Evolutionary conservation across 139 green algal species (phyloP), one percentile per base, ranked within the genome.

Genomic region (Chlorella sorokiniana): DNA sequence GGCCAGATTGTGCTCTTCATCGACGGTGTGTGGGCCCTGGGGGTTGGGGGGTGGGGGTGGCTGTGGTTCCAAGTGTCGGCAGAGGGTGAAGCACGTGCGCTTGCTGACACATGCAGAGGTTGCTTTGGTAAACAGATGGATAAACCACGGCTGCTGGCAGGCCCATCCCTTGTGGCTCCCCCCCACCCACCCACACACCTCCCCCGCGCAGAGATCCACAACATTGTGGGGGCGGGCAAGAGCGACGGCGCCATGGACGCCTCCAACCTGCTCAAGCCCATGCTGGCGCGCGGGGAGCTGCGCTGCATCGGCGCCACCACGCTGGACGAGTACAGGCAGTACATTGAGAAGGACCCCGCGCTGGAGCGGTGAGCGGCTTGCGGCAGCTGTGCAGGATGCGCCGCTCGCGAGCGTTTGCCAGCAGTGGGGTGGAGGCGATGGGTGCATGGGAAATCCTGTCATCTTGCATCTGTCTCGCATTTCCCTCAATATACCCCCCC

Each of bases 341-440:
- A 99, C 92, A 99, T 99, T 69, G 96, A 99, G 92, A 99, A 99
- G 91, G 96, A 99, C 88, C 92, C 96, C 9, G 96, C 96, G 0
- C 88, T 99, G 81, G 96, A 99, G 92, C 88, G 96, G 73, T 79
- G 37, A n/a, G n/a, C n/a, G n/a, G n/a, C n/a, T n/a, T n/a, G n/a
- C n/a, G n/a, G n/a, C n/a, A n/a, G n/a, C n/a, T n/a, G n/a, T n/a
- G n/a, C n/a, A n/a, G n/a, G n/a, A n/a, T n/a, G n/a, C n/a, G n/a
- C n/a, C n/a, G n/a, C n/a, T n/a, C n/a, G n/a, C n/a, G n/a, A n/a
- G n/a, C n/a, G n/a, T n/a, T n/a, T n/a, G n/a, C n/a, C n/a, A n/a
- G n/a, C n/a, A n/a, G n/a, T n/a, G n/a, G n/a, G n/a, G n/a, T n/a
- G n/a, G n/a, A n/a, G n/a, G n/a, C n/a, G n/a, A n/a, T n/a, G n/a